Conservation (phyloP, 1,284 basidiomycete species). For the Rhizoctonia solani region DNA sequence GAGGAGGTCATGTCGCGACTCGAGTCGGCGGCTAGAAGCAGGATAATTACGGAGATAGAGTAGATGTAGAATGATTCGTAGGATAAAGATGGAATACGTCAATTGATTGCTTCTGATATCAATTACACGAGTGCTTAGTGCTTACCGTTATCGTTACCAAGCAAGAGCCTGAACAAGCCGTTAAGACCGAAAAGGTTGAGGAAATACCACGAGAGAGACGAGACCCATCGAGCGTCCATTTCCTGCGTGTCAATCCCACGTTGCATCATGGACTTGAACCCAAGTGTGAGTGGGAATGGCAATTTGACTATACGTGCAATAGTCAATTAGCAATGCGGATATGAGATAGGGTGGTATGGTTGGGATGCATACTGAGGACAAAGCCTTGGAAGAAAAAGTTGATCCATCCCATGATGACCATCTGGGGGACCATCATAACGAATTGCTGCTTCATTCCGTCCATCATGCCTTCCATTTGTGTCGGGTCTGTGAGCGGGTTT, state of each 20-base stretch:
- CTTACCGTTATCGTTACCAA: constrained; percentile 90
- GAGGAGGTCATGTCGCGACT: constrained; percentile 73
- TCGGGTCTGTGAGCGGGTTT: constrained; percentile 78
- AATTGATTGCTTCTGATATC: not conserved
- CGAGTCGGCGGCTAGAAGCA: constrained; percentile 67
- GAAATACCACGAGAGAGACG: constrained; percentile 99
- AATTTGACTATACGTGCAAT: constrained; percentile 77
- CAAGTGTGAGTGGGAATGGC: constrained; percentile 94
- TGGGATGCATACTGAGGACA: constrained; percentile 81
- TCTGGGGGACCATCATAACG: constrained; percentile 97
- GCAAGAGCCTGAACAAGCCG: constrained; percentile 89
- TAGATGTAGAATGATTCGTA: constrained; percentile 36
- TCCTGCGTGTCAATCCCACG: constrained; percentile 94
- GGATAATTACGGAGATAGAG: constrained; percentile 8
- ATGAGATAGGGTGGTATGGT: not conserved
- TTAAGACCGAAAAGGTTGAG: constrained; percentile 98
- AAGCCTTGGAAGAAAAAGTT: constrained; percentile 99
- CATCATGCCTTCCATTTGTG: constrained; percentile 98
- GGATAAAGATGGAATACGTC: constrained; percentile 22
- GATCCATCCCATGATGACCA: constrained; percentile 99
- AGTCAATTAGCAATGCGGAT: not conserved
- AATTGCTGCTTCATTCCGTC: constrained; percentile 98
- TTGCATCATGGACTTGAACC: constrained; percentile 99
- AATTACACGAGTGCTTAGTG: constrained; percentile 35
- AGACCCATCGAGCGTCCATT: constrained; percentile 99